Evolutionary conservation across 192 early-diverging fungal genomes (phyloP).

Genomic region (Oehlia diaphana): DNA sequence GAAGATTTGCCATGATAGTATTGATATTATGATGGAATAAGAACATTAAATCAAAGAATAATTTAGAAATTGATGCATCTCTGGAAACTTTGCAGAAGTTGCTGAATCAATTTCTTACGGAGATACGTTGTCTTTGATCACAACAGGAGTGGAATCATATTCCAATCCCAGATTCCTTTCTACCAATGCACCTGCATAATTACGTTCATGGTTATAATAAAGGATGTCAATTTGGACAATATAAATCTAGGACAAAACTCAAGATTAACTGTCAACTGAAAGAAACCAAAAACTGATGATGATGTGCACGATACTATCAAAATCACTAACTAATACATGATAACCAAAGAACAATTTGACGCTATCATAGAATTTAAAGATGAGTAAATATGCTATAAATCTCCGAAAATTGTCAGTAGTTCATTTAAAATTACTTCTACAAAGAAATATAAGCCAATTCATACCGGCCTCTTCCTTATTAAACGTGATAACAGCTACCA

Average conservation of each 20-base stretch:
- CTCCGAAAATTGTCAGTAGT: slow-evolving; percentile 55
- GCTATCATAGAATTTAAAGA: slow-evolving; percentile 70
- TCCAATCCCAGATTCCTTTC: too few species aligned
- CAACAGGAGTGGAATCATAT: too few species aligned
- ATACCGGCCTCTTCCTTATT: slow-evolving; percentile 63
- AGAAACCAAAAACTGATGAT: slow-evolving; percentile 59
- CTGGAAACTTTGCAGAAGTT: slow-evolving; percentile 53
- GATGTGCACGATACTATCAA: slow-evolving; percentile 32
- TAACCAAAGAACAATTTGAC: slow-evolving; percentile 56
- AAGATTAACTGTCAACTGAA: slow-evolving; percentile 71
- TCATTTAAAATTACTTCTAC: slow-evolving; percentile 83
- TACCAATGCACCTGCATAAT: slow-evolving; percentile 34
- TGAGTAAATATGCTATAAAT: slow-evolving; percentile 22
- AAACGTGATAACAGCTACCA: slow-evolving; percentile 11
- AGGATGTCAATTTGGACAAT: slow-evolving; percentile 1
- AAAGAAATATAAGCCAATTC: slow-evolving; percentile 61
- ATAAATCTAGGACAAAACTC: slow-evolving; percentile 71
- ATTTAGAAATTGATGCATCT: too few species aligned
- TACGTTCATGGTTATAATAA: slow-evolving; percentile 55
- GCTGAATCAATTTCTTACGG: slow-evolving; percentile 84
- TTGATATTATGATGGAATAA: too few species aligned
- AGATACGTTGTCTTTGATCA: too few species aligned
- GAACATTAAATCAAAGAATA: too few species aligned
- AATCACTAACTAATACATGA: too few species aligned
- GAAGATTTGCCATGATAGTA: too few species aligned